These are phyloP conservation scores for Irpex sp. DNA, from an alignment of 1,284 basidiomycete species.

Conservation along the genomic window DNA sequence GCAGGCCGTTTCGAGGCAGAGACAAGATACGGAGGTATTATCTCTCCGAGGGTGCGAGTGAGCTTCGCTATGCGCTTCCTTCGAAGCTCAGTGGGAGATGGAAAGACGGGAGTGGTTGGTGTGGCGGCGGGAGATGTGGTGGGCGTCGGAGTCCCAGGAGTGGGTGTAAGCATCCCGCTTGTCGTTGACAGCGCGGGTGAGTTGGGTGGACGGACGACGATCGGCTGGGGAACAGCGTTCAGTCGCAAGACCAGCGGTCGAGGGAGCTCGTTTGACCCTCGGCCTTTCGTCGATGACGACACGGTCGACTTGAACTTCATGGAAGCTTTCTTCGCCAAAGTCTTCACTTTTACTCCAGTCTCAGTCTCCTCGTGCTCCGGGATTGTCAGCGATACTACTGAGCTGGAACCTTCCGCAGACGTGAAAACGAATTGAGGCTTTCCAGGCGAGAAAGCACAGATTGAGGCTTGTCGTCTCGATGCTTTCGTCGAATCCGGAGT, in stretches of 20 bases:
- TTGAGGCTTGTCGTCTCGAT: slow-evolving; percentile 33
- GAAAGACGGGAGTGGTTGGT: slow-evolving; percentile 22
- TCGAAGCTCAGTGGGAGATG: slow-evolving; percentile 24
- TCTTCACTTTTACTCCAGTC: slow-evolving; percentile 4
- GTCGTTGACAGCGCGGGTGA: slow-evolving; percentile 18
- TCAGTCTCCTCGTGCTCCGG: background rate
- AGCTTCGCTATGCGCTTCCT: slow-evolving; percentile 46
- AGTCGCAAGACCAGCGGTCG: slow-evolving; percentile 29
- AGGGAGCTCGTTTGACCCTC: slow-evolving; percentile 18
- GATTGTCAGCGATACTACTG: slow-evolving; percentile 23
- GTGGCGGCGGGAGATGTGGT: slow-evolving; percentile 14
- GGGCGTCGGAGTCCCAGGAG: slow-evolving; percentile 12
- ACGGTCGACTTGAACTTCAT: slow-evolving; percentile 6
- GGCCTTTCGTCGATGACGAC: background rate
- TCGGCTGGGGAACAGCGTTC: slow-evolving; percentile 12
- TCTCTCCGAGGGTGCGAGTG: slow-evolving; percentile 48
- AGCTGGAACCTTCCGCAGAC: slow-evolving; percentile 16
- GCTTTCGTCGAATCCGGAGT: slow-evolving; percentile 7
- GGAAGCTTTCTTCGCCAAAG: slow-evolving; percentile 15
- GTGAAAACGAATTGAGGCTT: slow-evolving; percentile 9
- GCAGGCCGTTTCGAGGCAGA: slow-evolving; percentile 26
- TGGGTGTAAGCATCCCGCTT: slow-evolving; percentile 13
- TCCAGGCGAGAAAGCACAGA: slow-evolving; percentile 18
- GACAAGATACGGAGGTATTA: slow-evolving; percentile 48
- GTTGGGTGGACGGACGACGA: background rate